Base-by-base conservation (phyloP, 169 alveolate species). In the Eimeria tenella region DNA sequence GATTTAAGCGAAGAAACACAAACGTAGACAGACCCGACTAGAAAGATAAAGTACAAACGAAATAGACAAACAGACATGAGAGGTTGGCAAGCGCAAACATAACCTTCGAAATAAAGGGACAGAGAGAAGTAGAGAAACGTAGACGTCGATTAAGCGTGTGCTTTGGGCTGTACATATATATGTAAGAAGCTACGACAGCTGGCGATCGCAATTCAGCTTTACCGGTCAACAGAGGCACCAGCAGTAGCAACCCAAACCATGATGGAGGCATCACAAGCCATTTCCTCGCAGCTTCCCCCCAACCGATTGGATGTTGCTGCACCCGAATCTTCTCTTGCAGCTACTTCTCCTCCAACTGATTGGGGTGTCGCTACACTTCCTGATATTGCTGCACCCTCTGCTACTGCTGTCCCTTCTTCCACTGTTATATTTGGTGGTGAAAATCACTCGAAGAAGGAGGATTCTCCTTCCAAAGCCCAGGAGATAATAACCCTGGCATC, bases 381-480 rank as follows among this genome's bases (percentile, higher is more conserved):
- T 42, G 83, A 11, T 73, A 17, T 71, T n/a, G 55, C 74, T n/a
- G 73, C 23, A 53, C 8, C 89, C 55, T 53, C 60, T 56, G 58
- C 74, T 81, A 53, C 74, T 2, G 3, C 23, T 62, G 17, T 25
- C 23, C 58, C 73, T 56, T 17, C 17, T 4, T 62, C 50, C 11
- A 71, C 74, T n/a, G 7, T 13, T 53, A 0, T 23, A 9, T 58
- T 17, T 3, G 19, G 21, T 3, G 31, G 17, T 21, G 89, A 50
- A 81, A 23, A 42, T 7, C 86, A 63, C 19, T 17, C 8, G 11
- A 50, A 63, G 86, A 52, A 75, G 11, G 86, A 50, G 4, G 63
- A 31, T 49, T 63, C 31, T 31, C 73, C 89, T 81, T 81, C 89
- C 31, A 55, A 58, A 50, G 89, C 89, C 74, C 52, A 81, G 89